Percentiles rank a stretch among this genome's conserved stretches.
These are phyloP conservation scores for Debaryomycetaceae sp. DNA, from an alignment of 1,139 yeast genomes.

Conservation along the genomic window DNA sequence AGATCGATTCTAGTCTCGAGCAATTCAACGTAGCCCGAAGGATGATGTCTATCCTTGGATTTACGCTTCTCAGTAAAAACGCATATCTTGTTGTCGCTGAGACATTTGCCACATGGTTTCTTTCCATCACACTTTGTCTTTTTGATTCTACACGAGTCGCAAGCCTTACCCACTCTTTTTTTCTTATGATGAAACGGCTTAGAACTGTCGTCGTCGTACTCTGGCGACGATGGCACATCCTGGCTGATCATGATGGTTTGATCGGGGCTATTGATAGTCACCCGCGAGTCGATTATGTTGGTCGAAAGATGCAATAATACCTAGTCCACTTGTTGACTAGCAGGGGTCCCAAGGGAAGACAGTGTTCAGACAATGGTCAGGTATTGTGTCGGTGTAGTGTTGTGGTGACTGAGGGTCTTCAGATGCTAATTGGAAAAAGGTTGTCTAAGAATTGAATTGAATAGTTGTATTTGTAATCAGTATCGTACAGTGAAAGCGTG, in stretches of 20 bases:
- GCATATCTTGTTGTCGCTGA: conserved; percentile 68
- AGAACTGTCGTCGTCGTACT: conserved; percentile 7
- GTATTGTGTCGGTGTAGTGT: too few relatives aligned
- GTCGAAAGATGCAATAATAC: too few relatives aligned
- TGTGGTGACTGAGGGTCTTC: too few relatives aligned
- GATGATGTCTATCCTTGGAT: conserved; percentile 56
- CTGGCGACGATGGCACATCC: conserved; percentile 12
- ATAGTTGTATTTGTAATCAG: too few relatives aligned
- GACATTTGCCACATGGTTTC: conserved; percentile 70
- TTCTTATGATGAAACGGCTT: conserved; percentile 31
- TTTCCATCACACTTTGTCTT: conserved; percentile 76
- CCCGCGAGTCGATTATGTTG: too few relatives aligned
- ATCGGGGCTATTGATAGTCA: too few relatives aligned
- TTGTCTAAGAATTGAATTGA: too few relatives aligned
- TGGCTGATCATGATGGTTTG: conserved; percentile 2
- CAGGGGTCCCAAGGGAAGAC: too few relatives aligned
- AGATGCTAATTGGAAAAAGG: too few relatives aligned
- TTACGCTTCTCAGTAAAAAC: conserved; percentile 68
- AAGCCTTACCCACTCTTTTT: conserved; percentile 76
- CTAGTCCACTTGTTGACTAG: too few relatives aligned
- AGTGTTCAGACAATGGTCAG: too few relatives aligned
- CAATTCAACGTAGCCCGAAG: conserved; percentile 65
- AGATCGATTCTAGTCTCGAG: conserved; percentile 64
- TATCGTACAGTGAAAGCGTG: too few relatives aligned
- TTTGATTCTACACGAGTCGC: conserved; percentile 73